A percentile compares a stretch with the other conserved stretches of the same genome.
Evolutionary conservation across 306 rosid genomes (phyloP).

Genomic region (Casuarina equisetifolia): DNA sequence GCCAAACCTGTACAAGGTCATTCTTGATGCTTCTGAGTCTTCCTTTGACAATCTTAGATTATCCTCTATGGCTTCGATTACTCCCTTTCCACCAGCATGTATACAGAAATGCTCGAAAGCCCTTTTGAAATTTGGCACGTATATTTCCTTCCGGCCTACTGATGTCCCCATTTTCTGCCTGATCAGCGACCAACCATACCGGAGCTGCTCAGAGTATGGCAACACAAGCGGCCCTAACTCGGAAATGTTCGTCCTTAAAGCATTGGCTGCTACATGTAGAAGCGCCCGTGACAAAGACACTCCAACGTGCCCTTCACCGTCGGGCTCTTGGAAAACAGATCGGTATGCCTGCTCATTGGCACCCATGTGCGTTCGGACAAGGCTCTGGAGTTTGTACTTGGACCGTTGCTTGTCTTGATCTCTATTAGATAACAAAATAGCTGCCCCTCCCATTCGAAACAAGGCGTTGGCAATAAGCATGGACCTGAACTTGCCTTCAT

Average conservation of each 20-base stretch:
- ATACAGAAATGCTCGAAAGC: conserved; percentile 71
- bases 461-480: conserved; percentile 58
- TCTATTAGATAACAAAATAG: conserved; percentile 57
- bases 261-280: conserved; percentile 52
- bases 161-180: conserved; percentile 31
- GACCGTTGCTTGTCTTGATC: conserved; percentile 48
- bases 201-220: conserved; percentile 63
- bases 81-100: conserved; percentile 79
- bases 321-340: conserved; percentile 55
- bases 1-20: conserved; percentile 75
- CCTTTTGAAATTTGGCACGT: conserved; percentile 56
- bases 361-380: conserved; percentile 61
- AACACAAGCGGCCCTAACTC: conserved; percentile 53
- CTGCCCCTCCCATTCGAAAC: conserved; percentile 77
- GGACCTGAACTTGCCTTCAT: conserved; percentile 49
- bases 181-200: conserved; percentile 39
- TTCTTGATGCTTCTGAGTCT: conserved; percentile 72
- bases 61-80: conserved; percentile 55
- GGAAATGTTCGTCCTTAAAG: conserved; percentile 50
- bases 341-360: conserved; percentile 55
- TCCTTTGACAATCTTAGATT: conserved; percentile 52
- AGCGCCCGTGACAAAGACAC: conserved; percentile 54
- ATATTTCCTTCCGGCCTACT: conserved; percentile 29
- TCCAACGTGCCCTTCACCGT: conserved; percentile 44
- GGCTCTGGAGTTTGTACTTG: conserved; percentile 60